Evolutionary conservation across 78 protist species (phyloP), one percentile per base, ranked within the genome.

Genomic region (Guillardia theta): DNA sequence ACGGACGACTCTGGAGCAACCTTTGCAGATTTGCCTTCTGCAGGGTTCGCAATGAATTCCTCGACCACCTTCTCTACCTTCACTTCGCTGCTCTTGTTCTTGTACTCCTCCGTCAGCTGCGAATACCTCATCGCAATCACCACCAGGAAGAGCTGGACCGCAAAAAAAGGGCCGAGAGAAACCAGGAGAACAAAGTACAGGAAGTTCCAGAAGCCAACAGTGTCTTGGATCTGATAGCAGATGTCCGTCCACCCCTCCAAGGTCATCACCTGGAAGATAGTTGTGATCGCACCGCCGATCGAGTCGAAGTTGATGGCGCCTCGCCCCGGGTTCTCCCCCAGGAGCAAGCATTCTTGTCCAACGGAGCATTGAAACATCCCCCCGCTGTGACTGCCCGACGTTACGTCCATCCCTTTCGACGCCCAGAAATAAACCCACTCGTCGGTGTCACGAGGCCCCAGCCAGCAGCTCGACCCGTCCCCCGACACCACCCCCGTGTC

Each of bases 251-350:
- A 58, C 47, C 93, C 93, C 39, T 88, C 70, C 46, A 3, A 12
- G 47, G 93, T 88, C 93, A 88, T 88, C 33, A 88, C 93, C 33
- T 48, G 70, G 39, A 88, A 88, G 39, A 88, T 48, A 44, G 54
- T 88, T 27, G 48, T 24, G 93, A 88, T 30, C 4, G 93, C 54
- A 27, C 46, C 54, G 4, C n/a, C 44, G 9, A 88, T 88, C 27
- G 46, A 18, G 64, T 88, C 93, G 43, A 88, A 88, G 39, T 45
- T 18, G 10, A 15, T 48, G 30, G 48, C 64, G 39, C 64, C 93
- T 2, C 54, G 44, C 0, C 33, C 43, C 6, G 93, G 93, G 54
- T 45, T 45, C n/a, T 48, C 37, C 22, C 45, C 64, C 18, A 88
- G 93, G 33, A 8, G 93, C 93, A 88, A 12, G 64, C 93, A 88